Base-by-base conservation (phyloP, 352 stramenopile species). In the Phytopythium sindhum region DNA sequence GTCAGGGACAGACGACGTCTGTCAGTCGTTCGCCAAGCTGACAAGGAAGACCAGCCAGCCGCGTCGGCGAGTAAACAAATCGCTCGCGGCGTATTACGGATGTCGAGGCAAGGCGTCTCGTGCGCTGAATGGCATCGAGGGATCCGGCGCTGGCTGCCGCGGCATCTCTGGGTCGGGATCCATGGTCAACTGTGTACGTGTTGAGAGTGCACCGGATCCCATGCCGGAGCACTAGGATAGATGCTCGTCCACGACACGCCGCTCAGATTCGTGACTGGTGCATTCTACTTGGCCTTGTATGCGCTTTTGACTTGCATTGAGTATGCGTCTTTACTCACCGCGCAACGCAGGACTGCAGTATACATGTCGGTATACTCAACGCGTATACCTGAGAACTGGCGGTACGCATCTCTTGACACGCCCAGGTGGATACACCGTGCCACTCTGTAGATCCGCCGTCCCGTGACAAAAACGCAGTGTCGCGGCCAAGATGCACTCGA, bases 361-460 rank as follows among this genome's bases (percentile, higher is more conserved):
- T 50, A 50, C 42, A 10, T 8, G 10, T 41, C 35, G 12, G 7
- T 28, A 28, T 52, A 21, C 44, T 29, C 23, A 21, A 17, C 10
- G 24, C 12, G 45, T 52, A 52, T 52, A 52, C 45, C 45, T 52
- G 45, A 52, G 45, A 52, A 52, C 45, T 19, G 23, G 11, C n/a
- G 14, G 4, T 10, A 3, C 45, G 8, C 45, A 31, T 52, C 45
- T 28, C 45, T 52, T 52, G 45, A 21, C 45, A 52, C 45, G 45
- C 45, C 31, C 12, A 23, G 42, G 4, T n/a, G 47, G 47, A 53
- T 53, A 33, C 47, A 15, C 47, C 23, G 24, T 53, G 24, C 47
- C 47, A 53, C 28, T 55, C 26, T 55, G 24, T n/a, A n/a, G 10
- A 29, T 23, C n/a, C 44, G 44, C 2, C 8, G 7, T 17, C 11